Conservation (phyloP, 371 early-diverging fungal genomes). For the Mortierella sp. region DNA sequence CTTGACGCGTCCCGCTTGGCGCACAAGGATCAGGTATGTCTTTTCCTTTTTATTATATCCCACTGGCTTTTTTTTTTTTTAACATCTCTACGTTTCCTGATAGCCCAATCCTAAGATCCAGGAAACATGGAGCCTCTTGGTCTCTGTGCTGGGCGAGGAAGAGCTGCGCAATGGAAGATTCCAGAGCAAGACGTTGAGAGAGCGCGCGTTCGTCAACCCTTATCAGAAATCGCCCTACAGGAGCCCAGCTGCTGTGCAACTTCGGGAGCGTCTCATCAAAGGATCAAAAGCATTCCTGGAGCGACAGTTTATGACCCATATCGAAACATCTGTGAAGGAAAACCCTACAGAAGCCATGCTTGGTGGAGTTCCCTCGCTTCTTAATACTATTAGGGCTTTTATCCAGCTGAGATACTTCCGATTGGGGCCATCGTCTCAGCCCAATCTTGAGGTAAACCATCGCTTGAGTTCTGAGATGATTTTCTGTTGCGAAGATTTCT, state of each 20-base stretch:
- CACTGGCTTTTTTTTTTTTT: too few species aligned
- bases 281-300: constrained; percentile 52
- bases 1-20: constrained; percentile 52
- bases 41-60: background rate
- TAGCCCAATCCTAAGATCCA: constrained; percentile 54
- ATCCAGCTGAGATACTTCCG: constrained; percentile 70
- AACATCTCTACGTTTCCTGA: too few species aligned
- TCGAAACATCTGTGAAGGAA: constrained; percentile 67
- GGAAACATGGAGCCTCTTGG: constrained; percentile 65
- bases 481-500: too few species aligned
- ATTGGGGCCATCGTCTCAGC: constrained; percentile 61
- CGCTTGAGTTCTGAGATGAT: too few species aligned
- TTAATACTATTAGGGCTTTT: constrained; percentile 73
- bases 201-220: constrained; percentile 56
- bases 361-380: constrained; percentile 78
- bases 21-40: constrained; percentile 50
- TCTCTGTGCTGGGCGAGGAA: constrained; percentile 58
- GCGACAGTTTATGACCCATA: constrained; percentile 60
- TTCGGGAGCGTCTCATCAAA: constrained; percentile 44
- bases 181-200: constrained; percentile 51
- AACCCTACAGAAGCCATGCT: constrained; percentile 71
- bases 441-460: constrained; percentile 68
- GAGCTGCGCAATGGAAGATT: constrained; percentile 54
- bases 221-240: constrained; percentile 50
- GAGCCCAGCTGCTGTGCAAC: constrained; percentile 25